phyloP scores from a whole-genome alignment of 2,329 filamentous ascomycete genomes.

The Talaromyces islandicus region DNA sequence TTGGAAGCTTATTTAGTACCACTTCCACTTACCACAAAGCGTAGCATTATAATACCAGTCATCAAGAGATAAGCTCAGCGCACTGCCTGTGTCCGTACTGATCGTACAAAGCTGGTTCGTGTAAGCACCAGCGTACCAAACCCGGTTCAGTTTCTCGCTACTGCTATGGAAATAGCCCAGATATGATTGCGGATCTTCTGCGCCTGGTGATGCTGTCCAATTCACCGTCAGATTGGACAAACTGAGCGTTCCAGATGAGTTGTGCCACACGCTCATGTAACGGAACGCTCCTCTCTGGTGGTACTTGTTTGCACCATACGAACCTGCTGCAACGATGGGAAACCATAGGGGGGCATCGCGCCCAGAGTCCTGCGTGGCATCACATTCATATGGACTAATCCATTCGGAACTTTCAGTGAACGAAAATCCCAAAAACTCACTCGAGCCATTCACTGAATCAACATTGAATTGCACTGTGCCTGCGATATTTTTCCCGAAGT shows the following conservation, averaged over 20 bases:
- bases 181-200: conserved; percentile 29
- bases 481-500: conserved; percentile 35
- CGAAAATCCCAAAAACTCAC: conserved; percentile 32
- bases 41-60: neutral
- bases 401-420: conserved; percentile 40
- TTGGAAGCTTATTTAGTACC: neutral
- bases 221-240: conserved; percentile 23
- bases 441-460: conserved; percentile 14
- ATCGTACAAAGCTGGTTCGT: conserved; percentile 36
- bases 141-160: conserved; percentile 47
- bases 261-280: conserved; percentile 41
- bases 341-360: conserved; percentile 48
- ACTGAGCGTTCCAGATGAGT: conserved; percentile 36
- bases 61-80: neutral
- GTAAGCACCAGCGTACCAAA: conserved; percentile 53
- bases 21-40: neutral
- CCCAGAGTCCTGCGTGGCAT: conserved; percentile 42
- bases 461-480: conserved; percentile 33
- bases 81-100: conserved; percentile 19
- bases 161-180: conserved; percentile 47
- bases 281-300: conserved; percentile 42
- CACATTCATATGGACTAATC: conserved; percentile 42
- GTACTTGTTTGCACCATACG: conserved; percentile 36
- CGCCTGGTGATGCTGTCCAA: conserved; percentile 39
- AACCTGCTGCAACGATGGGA: conserved; percentile 28